Percentiles rank a stretch among this genome's conserved stretches.
These are phyloP conservation scores for Suhomyces choctaworum DNA, from an alignment of 1,139 yeast species.

Conservation along the genomic window DNA sequence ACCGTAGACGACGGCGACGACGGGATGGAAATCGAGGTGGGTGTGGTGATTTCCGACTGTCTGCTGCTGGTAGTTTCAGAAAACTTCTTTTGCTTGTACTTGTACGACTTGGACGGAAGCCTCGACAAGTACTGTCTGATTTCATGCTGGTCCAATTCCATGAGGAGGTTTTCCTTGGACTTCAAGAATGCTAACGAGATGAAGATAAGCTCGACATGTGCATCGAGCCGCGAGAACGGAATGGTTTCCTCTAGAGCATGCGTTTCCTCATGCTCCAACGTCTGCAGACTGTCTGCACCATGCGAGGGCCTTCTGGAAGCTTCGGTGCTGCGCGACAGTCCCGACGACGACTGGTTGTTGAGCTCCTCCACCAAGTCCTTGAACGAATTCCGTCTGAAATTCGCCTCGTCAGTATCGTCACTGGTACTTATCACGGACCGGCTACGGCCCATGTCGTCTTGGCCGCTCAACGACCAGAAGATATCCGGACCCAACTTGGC, in stretches of 20 bases:
- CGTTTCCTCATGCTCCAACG: background rate
- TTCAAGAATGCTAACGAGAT: constrained; percentile 77
- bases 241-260: constrained; percentile 21
- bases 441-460: constrained; percentile 9
- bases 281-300: background rate
- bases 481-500: constrained; percentile 46
- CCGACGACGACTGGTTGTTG: constrained; percentile 14
- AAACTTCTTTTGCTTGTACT: constrained; percentile 31
- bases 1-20: constrained; percentile 13
- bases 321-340: constrained; percentile 18
- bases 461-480: constrained; percentile 38
- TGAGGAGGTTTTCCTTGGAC: constrained; percentile 71
- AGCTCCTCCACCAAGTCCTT: constrained; percentile 35
- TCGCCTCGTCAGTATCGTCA: constrained; percentile 3
- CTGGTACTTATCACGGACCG: constrained; percentile 6
- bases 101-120: constrained; percentile 46
- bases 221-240: constrained; percentile 71
- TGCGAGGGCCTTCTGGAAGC: constrained; percentile 1
- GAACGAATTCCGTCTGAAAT: constrained; percentile 27
- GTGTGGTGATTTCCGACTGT: constrained; percentile 15
- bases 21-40: constrained; percentile 12
- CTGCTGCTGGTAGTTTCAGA: constrained; percentile 4
- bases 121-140: constrained; percentile 75
- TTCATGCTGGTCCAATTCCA: constrained; percentile 89
- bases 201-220: constrained; percentile 76